Evolutionary conservation across 2,329 filamentous ascomycete genomes (phyloP).

Genomic region (Albophoma yamanashiensis): DNA sequence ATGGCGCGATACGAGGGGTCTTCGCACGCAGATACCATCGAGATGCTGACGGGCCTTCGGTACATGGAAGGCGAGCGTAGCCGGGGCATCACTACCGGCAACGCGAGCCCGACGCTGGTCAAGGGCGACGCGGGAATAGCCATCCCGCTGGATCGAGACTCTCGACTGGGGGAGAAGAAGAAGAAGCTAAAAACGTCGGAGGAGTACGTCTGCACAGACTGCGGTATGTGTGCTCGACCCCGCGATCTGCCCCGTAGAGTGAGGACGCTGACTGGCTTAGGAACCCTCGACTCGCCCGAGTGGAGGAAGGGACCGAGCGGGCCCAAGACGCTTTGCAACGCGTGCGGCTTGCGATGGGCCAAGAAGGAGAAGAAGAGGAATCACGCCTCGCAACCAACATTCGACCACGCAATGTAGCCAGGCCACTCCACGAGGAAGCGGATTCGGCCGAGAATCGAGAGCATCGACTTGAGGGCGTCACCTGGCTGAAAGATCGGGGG

Average conservation of each 20-base stretch:
- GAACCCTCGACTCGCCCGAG: conserved; percentile 83
- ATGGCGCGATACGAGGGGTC: conserved; percentile 72
- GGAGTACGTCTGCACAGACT: conserved; percentile 94
- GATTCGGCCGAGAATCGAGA: neutral
- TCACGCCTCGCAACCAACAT: conserved; percentile 8
- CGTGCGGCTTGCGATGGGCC: conserved; percentile 69
- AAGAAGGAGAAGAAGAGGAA: conserved; percentile 70
- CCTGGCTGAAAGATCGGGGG: neutral
- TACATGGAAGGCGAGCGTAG: conserved; percentile 86
- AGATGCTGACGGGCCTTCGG: conserved; percentile 81
- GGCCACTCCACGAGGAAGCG: neutral
- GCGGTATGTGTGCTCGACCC: conserved; percentile 43
- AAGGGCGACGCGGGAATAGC: conserved; percentile 80
- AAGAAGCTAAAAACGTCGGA: conserved; percentile 74
- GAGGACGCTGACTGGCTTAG: conserved; percentile 21
- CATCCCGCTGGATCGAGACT: conserved; percentile 70
- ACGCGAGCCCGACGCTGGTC: conserved; percentile 69
- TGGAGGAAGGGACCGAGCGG: conserved; percentile 92
- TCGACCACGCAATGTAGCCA: conserved; percentile 13
- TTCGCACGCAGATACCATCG: conserved; percentile 76
- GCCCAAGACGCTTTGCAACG: conserved; percentile 92
- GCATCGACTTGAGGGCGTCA: neutral
- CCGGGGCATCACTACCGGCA: conserved; percentile 77
- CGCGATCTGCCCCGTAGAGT: neutral
- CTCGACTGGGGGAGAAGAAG: conserved; percentile 66